phyloP scores from a whole-genome alignment of 441 rosid species.

The Bocquillonia castaneifolia region DNA sequence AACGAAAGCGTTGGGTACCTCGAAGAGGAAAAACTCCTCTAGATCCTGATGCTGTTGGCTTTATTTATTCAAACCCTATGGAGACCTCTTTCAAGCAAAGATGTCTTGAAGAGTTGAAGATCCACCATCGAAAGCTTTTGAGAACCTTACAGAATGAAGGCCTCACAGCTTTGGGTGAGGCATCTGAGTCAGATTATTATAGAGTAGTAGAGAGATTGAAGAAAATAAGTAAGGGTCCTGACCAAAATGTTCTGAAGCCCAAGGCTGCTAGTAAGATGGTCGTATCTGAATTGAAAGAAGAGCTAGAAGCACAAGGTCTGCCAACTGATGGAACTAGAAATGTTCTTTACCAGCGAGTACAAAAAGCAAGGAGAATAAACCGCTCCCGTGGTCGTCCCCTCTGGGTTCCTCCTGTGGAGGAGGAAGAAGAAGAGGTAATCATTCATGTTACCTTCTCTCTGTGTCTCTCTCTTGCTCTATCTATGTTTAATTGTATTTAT shows the following conservation, averaged over 20 bases:
- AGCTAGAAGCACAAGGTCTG: conserved; percentile 89
- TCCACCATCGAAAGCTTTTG: conserved; percentile 69
- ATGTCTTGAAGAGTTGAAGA: conserved; percentile 74
- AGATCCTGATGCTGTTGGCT: conserved; percentile 89
- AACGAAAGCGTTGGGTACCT: conserved; percentile 98
- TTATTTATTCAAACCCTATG: conserved; percentile 74
- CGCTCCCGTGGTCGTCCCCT: conserved; percentile 96
- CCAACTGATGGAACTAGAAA: conserved; percentile 97
- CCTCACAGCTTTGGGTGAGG: conserved; percentile 63
- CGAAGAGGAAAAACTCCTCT: conserved; percentile 86
- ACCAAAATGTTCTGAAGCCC: conserved; percentile 72
- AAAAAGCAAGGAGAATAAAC: conserved; percentile 95
- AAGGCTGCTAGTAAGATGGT: conserved; percentile 99
- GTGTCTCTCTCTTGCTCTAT: neutral
- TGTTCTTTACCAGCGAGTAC: conserved; percentile 98
- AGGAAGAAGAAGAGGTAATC: conserved; percentile 87
- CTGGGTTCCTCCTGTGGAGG: conserved; percentile 96
- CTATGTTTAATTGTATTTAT: neutral
- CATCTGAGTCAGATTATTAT: conserved; percentile 70
- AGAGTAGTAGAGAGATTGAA: conserved; percentile 71
- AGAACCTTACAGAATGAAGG: conserved; percentile 73
- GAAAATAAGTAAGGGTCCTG: conserved; percentile 77
- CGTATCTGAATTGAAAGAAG: conserved; percentile 89
- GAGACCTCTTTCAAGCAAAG: conserved; percentile 91
- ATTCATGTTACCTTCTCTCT: conserved; percentile 1